Conservation (phyloP, 1,139 yeast species). For the Debaryomycetaceae sp. region DNA sequence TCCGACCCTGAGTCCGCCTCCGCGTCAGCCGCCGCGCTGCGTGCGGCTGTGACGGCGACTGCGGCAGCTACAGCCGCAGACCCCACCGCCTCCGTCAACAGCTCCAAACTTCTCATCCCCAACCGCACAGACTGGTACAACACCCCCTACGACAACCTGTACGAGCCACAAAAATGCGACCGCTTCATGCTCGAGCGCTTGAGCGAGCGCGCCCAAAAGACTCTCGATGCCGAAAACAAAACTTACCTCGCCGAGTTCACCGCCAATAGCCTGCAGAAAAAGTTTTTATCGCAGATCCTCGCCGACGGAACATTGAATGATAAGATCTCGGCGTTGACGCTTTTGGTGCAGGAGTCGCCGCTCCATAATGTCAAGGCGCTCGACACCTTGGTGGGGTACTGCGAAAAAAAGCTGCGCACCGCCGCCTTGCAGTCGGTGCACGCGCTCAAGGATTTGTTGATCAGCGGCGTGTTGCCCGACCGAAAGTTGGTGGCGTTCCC, state of each 20-base stretch:
- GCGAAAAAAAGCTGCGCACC: constrained; percentile 89
- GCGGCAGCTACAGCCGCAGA: constrained; percentile 24
- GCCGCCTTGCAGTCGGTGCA: constrained; percentile 89
- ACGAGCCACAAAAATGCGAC: constrained; percentile 40
- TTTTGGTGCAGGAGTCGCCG: constrained; percentile 92
- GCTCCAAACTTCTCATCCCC: constrained; percentile 56
- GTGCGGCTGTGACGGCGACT: constrained; percentile 13
- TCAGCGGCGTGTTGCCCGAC: constrained; percentile 78
- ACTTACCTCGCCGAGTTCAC: constrained; percentile 73
- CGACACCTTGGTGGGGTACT: constrained; percentile 70
- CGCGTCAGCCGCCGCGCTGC: constrained; percentile 10
- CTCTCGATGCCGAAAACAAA: constrained; percentile 69
- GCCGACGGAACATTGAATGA: constrained; percentile 92
- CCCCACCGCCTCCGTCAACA: constrained; percentile 50
- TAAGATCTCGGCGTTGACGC: constrained; percentile 91
- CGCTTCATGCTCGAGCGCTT: constrained; percentile 53
- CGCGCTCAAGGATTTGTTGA: constrained; percentile 82
- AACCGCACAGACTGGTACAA: constrained; percentile 78
- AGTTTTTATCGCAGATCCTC: constrained; percentile 84
- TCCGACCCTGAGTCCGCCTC: constrained; percentile 9
- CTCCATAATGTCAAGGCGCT: constrained; percentile 81
- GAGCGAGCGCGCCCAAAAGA: constrained; percentile 59
- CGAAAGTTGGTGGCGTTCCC: constrained; percentile 78
- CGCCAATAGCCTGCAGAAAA: constrained; percentile 77
- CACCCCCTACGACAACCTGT: constrained; percentile 25